Conservation (phyloP, 2,329 filamentous ascomycete species). For the Camillea tinctor region DNA sequence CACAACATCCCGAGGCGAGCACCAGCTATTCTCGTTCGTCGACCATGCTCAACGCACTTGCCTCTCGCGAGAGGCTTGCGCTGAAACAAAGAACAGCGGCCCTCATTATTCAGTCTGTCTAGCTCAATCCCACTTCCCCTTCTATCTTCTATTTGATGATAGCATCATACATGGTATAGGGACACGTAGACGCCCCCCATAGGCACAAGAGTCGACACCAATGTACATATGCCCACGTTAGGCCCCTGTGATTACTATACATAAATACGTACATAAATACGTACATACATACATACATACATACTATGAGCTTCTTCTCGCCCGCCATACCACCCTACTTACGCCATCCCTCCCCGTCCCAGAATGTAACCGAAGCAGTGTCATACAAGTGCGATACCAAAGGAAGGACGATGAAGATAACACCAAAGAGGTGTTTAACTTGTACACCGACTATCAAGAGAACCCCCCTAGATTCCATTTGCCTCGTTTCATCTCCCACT, state of each 20-base stretch:
- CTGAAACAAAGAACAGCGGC: neutral
- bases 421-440: too few species aligned
- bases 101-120: neutral
- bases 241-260: neutral
- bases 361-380: neutral
- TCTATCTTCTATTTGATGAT: neutral
- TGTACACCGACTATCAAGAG: too few species aligned
- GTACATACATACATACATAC: too few species aligned
- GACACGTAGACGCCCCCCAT: neutral
- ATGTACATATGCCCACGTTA: neutral
- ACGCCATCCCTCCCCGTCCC: neutral
- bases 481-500: too few species aligned
- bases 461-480: too few species aligned
- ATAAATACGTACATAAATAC: too few species aligned
- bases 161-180: neutral
- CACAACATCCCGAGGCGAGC: neutral
- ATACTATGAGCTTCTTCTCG: neutral
- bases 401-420: too few species aligned
- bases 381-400: neutral
- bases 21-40: neutral
- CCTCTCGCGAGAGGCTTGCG: neutral
- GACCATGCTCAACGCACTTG: neutral
- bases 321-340: neutral
- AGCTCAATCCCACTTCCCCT: neutral
- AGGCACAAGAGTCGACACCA: neutral